A percentile compares a stretch with the other conserved stretches of the same genome.
phyloP scores from a whole-genome alignment of 2,329 filamentous ascomycete genomes.

The Bimuria novae-zelandiae region DNA sequence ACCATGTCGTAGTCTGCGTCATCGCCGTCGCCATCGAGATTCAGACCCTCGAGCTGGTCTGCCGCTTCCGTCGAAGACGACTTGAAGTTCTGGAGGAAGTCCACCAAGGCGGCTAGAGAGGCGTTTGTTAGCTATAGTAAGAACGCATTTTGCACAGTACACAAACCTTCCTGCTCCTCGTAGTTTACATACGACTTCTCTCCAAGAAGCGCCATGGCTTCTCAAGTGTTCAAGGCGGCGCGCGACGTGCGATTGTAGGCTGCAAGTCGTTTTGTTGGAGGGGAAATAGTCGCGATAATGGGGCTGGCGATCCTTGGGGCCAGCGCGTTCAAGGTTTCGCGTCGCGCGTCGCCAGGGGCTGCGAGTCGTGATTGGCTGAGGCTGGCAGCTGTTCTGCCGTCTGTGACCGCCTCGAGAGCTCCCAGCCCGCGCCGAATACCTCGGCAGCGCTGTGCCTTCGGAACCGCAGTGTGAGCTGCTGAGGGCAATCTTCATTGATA shows the following conservation, averaged over 20 bases:
- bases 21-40: slow-evolving; percentile 82
- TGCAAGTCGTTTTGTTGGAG: slow-evolving; percentile 20
- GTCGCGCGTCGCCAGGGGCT: slow-evolving; percentile 28
- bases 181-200: slow-evolving; percentile 84
- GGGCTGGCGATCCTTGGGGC: slow-evolving; percentile 19
- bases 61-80: slow-evolving; percentile 72
- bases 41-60: slow-evolving; percentile 81
- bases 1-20: slow-evolving; percentile 94
- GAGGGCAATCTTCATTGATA: background rate
- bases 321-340: slow-evolving; percentile 31
- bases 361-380: slow-evolving; percentile 24
- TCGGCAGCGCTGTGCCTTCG: slow-evolving; percentile 26
- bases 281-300: slow-evolving; percentile 28
- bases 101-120: slow-evolving; percentile 74
- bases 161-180: slow-evolving; percentile 78
- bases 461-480: background rate
- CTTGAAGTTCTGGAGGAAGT: slow-evolving; percentile 89
- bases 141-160: slow-evolving; percentile 20
- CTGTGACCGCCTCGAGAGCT: slow-evolving; percentile 24
- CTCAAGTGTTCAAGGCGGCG: slow-evolving; percentile 13
- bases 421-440: slow-evolving; percentile 31
- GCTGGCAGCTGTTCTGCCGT: slow-evolving; percentile 21
- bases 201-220: slow-evolving; percentile 81
- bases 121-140: slow-evolving; percentile 42
- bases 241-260: slow-evolving; percentile 4